Conservation (phyloP, 306 rosid species). For the Trichosanthes truncata region DNA sequence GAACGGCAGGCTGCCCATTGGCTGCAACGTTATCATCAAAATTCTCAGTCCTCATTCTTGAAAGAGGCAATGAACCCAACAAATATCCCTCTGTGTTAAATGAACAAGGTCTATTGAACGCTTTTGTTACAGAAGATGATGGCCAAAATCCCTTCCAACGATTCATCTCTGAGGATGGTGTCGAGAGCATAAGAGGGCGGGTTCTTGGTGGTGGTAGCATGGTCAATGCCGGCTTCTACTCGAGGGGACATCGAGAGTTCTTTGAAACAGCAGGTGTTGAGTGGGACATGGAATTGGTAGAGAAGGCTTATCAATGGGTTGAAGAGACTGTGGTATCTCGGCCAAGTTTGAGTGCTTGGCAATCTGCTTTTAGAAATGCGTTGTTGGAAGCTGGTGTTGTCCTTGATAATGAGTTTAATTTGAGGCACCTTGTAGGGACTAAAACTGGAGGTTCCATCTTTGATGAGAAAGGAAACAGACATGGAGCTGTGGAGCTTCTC, state of each 20-base stretch:
- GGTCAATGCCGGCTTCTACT: slow-evolving; percentile 16
- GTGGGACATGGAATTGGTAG: slow-evolving; percentile 18
- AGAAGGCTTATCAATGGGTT: slow-evolving; percentile 16
- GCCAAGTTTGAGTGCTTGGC: background rate
- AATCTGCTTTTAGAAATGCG: background rate
- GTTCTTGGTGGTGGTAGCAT: slow-evolving; percentile 24
- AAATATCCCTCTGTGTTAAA: background rate
- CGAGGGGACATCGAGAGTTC: slow-evolving; percentile 8
- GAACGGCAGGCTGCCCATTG: slow-evolving; percentile 28
- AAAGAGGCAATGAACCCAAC: slow-evolving; percentile 20
- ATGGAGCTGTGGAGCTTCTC: slow-evolving; percentile 25
- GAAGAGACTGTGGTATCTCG: slow-evolving; percentile 10
- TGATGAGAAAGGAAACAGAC: slow-evolving; percentile 13
- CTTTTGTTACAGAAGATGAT: background rate
- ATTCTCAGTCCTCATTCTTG: slow-evolving; percentile 16
- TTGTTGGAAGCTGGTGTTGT: slow-evolving; percentile 13
- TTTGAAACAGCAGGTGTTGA: background rate
- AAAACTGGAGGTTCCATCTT: slow-evolving; percentile 14
- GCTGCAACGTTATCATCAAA: slow-evolving; percentile 24
- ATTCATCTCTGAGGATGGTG: slow-evolving; percentile 13
- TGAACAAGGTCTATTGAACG: background rate
- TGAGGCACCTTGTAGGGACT: slow-evolving; percentile 13
- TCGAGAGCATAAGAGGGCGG: slow-evolving; percentile 12
- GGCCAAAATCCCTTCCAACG: background rate
- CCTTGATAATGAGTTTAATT: slow-evolving; percentile 8